Evolutionary conservation across 2,329 filamentous ascomycete species (phyloP).

Genomic region (Ophiostoma populinum): DNA sequence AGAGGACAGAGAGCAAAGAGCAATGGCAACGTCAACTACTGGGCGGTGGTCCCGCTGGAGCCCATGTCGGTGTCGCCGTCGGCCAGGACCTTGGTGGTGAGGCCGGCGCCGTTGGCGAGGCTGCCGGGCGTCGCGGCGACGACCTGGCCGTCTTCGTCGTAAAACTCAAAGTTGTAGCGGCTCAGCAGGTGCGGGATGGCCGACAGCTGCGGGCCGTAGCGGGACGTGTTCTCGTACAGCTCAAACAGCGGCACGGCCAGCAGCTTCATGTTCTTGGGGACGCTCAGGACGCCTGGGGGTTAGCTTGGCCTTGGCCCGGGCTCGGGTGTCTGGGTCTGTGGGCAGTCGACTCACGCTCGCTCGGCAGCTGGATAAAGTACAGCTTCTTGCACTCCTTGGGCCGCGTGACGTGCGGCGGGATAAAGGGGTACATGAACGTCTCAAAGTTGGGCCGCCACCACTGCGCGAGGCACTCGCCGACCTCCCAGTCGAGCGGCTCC

Average conservation of each 20-base stretch:
- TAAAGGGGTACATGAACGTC: conserved; percentile 99
- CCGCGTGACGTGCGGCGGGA: conserved; percentile 85
- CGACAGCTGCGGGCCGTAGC: conserved; percentile 89
- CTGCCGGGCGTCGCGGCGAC: conserved; percentile 65
- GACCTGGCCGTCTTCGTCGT: conserved; percentile 81
- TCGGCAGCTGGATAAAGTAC: conserved; percentile 87
- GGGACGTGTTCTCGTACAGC: conserved; percentile 88
- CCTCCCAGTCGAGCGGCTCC: conserved; percentile 74
- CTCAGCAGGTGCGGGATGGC: conserved; percentile 91
- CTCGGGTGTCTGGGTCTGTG: background rate
- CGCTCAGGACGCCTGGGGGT: conserved; percentile 66
- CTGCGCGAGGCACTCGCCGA: conserved; percentile 87
- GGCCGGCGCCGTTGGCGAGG: conserved; percentile 36
- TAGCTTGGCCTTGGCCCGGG: background rate
- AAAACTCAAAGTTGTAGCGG: conserved; percentile 93
- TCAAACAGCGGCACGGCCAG: conserved; percentile 94
- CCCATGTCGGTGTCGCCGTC: conserved; percentile 46
- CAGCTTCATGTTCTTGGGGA: conserved; percentile 99
- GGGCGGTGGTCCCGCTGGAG: background rate
- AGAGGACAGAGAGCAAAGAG: no score
- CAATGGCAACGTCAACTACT: no score
- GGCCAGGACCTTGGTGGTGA: conserved; percentile 48
- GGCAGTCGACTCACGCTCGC: conserved; percentile 50
- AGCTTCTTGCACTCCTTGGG: conserved; percentile 99
- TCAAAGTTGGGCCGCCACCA: conserved; percentile 99